Evolutionary conservation across 116 monocot genomes (phyloP).

Genomic region (Posidonia oceanica): DNA sequence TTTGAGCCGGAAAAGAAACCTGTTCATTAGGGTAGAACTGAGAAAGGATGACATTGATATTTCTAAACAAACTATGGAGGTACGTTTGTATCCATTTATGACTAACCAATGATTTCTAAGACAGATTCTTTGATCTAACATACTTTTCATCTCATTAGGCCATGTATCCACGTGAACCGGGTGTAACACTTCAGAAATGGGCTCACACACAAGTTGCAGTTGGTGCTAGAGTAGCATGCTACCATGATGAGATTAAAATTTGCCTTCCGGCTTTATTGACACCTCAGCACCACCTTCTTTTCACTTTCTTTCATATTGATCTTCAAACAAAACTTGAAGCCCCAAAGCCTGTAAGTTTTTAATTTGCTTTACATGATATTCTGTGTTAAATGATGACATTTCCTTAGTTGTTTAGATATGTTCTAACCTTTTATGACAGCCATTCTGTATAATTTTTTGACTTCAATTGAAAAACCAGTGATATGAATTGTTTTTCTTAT

Average conservation of each 20-base stretch:
- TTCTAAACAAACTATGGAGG: conserved; percentile 79
- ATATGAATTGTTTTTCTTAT: conserved; percentile 4
- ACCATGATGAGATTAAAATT: conserved; percentile 96
- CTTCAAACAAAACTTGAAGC: conserved; percentile 96
- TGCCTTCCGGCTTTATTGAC: conserved; percentile 78
- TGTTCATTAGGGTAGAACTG: conserved; percentile 85
- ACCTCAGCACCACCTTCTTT: conserved; percentile 91
- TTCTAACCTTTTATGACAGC: no score
- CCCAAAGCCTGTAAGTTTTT: conserved; percentile 75
- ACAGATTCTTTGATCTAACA: not conserved
- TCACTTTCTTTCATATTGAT: conserved; percentile 88
- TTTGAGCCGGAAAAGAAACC: conserved; percentile 93
- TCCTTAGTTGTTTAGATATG: not conserved
- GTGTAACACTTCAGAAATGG: conserved; percentile 64
- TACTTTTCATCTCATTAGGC: conserved; percentile 32
- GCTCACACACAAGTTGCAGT: conserved; percentile 89
- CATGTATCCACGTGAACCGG: conserved; percentile 53
- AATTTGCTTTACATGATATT: not conserved
- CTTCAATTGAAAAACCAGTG: not conserved
- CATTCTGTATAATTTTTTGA: not conserved
- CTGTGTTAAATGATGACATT: not conserved
- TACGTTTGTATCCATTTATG: conserved; percentile 8
- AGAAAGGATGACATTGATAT: conserved; percentile 85
- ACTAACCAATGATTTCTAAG: not conserved
- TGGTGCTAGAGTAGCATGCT: conserved; percentile 74